These are phyloP conservation scores for Ophiocordyceps australis DNA, from an alignment of 2,329 filamentous ascomycete species.

Conservation along the genomic window DNA sequence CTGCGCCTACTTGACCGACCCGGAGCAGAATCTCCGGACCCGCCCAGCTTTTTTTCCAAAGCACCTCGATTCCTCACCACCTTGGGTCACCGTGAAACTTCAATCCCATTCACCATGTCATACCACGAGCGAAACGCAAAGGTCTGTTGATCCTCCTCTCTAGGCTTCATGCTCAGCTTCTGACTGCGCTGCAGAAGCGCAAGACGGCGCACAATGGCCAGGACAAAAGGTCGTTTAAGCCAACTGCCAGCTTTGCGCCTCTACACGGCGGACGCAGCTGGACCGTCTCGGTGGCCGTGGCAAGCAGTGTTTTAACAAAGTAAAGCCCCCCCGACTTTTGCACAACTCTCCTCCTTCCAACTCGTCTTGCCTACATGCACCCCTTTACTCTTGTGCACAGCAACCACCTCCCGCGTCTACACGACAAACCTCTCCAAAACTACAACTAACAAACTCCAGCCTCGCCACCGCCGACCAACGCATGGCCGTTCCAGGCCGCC, in stretches of 20 bases:
- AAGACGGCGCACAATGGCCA: conserved; percentile 23
- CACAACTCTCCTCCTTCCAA: neutral
- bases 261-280: conserved; percentile 42
- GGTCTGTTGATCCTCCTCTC: conserved; percentile 5
- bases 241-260: conserved; percentile 50
- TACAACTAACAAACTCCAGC: conserved; percentile 23
- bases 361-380: neutral
- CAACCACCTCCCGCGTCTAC: too few relatives aligned
- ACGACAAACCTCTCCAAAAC: too few relatives aligned
- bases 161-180: neutral
- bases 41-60: neutral
- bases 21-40: too few relatives aligned
- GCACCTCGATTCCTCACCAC: too few relatives aligned
- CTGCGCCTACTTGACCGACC: too few relatives aligned
- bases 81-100: too few relatives aligned
- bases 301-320: conserved; percentile 63
- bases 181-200: conserved; percentile 22
- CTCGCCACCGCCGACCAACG: conserved; percentile 58
- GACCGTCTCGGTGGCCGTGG: conserved; percentile 63
- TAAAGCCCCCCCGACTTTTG: conserved; percentile 18
- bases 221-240: conserved; percentile 35
- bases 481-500: conserved; percentile 52
- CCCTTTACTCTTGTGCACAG: neutral
- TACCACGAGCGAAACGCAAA: conserved; percentile 14
- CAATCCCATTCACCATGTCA: conserved; percentile 12